Percentiles rank a stretch among this genome's conserved stretches.
Conservation (phyloP, 345 rosid genomes). For the Arabis hirsuta region DNA sequence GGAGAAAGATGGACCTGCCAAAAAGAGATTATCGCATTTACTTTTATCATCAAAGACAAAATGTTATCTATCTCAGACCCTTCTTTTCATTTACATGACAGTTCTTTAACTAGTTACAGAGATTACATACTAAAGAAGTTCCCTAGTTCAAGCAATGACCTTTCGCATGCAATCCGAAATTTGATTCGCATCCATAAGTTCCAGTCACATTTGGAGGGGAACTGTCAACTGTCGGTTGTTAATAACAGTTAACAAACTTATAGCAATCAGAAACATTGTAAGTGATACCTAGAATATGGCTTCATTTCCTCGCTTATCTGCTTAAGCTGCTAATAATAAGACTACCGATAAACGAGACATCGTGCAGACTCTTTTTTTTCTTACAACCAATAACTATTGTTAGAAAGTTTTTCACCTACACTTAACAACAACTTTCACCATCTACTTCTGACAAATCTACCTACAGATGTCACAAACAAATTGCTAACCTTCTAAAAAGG, state of each 20-base stretch:
- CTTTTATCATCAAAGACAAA: conserved; percentile 9
- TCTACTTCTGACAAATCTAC: not conserved
- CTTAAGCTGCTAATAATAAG: conserved; percentile 1
- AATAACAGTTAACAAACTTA: conserved; percentile 10
- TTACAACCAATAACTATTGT: not conserved
- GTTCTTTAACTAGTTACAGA: conserved; percentile 8
- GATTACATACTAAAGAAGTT: not conserved
- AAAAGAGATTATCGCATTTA: conserved; percentile 18
- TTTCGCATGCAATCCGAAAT: conserved; percentile 12
- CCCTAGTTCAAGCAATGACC: conserved; percentile 17
- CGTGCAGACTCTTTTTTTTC: not conserved
- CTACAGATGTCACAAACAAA: not conserved
- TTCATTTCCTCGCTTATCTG: not conserved
- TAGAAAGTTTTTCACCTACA: not conserved
- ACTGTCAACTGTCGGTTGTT: not conserved
- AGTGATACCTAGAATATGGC: conserved; percentile 9
- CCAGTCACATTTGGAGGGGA: conserved; percentile 7
- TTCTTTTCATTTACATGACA: not conserved
- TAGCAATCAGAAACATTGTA: not conserved
- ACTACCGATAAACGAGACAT: not conserved
- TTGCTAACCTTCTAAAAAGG: not conserved
- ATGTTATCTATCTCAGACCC: not conserved
- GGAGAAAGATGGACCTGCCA: conserved; percentile 77
- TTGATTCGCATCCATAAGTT: conserved; percentile 10
- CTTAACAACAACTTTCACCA: not conserved